Percentiles rank a stretch among this genome's conserved stretches.
phyloP scores from a whole-genome alignment of 2,329 filamentous ascomycete species.

The Falciphora oryzae region DNA sequence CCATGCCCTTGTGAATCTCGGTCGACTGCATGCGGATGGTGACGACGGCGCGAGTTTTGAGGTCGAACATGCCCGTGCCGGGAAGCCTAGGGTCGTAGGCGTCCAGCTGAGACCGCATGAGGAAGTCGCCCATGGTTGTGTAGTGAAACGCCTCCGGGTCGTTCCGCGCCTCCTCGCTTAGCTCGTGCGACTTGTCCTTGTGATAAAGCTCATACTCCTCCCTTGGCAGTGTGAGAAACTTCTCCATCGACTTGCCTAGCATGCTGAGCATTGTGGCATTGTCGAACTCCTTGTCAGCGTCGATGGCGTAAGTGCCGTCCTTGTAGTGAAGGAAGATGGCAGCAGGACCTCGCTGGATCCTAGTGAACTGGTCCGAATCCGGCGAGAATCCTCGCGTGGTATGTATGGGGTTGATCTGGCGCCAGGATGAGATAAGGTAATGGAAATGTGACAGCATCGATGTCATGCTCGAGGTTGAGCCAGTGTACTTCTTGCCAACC shows the following conservation, averaged over 20 bases:
- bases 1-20: conserved; percentile 67
- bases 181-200: conserved; percentile 57
- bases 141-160: conserved; percentile 81
- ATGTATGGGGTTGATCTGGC: conserved; percentile 59
- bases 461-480: conserved; percentile 97
- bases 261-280: conserved; percentile 80
- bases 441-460: conserved; percentile 84
- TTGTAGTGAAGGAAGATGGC: conserved; percentile 79
- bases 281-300: conserved; percentile 91
- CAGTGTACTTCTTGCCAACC: conserved; percentile 73
- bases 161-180: conserved; percentile 65
- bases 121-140: conserved; percentile 75
- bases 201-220: conserved; percentile 84
- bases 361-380: conserved; percentile 62
- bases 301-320: conserved; percentile 86
- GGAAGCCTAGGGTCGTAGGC: conserved; percentile 81
- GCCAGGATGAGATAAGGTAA: conserved; percentile 80
- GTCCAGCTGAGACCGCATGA: conserved; percentile 94
- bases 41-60: conserved; percentile 91
- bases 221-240: conserved; percentile 77
- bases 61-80: conserved; percentile 88
- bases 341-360: conserved; percentile 64
- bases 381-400: conserved; percentile 63
- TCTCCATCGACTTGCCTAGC: conserved; percentile 94
- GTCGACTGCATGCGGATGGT: conserved; percentile 81